Base-by-base conservation (phyloP, 2,329 filamentous ascomycete species). In the Pezicula rhizophila region DNA sequence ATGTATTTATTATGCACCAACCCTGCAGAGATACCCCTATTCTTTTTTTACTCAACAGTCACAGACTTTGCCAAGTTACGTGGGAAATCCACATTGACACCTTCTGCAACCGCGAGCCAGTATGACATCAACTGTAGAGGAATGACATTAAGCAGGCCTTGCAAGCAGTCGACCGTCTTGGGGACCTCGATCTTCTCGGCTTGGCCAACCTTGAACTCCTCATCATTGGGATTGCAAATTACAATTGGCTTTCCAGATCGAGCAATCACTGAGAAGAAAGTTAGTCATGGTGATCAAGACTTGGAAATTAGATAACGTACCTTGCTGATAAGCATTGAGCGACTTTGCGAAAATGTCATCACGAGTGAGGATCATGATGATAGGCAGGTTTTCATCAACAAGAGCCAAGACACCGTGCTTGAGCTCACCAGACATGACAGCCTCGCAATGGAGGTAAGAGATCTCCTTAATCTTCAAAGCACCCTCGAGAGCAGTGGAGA, bases 391-490 rank as follows among this genome's bases (percentile, higher is more conserved):
- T 80, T 99, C 93, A 64, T 99, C 93, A 52, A 99, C 93, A 55
- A 99, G 80, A 46, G 93, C 93, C 66, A 99, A 77, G 46, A 99
- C 93, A 78, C 93, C 93, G 71, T 99, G 93, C 82, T 99, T 99
- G 63, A 99, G 81, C 75, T 99, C 93, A 72, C 93, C 93, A 57
- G 93, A 97, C 93, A 99, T 99, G 77, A 99, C 93, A 62, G 93
- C 93, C 76, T 99, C 93, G 72, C 93, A 99, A 73, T 99, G 93
- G 52, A 99, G 87, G 73, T 99, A 99, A 15, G 92, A 97, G 64
- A 99, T 99, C 75, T 99, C 93, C 82, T 99, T 99, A 73, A 99
- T 99, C 80, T 99, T 99, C 60, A 99, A 79, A 44, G 93, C 93
- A 72, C 89, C 93, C 77, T 99, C 93, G 18, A 99, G 83, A 49